Conservation (phyloP, 2,329 filamentous ascomycete genomes). For the Ascochyta viciae-villosae region DNA sequence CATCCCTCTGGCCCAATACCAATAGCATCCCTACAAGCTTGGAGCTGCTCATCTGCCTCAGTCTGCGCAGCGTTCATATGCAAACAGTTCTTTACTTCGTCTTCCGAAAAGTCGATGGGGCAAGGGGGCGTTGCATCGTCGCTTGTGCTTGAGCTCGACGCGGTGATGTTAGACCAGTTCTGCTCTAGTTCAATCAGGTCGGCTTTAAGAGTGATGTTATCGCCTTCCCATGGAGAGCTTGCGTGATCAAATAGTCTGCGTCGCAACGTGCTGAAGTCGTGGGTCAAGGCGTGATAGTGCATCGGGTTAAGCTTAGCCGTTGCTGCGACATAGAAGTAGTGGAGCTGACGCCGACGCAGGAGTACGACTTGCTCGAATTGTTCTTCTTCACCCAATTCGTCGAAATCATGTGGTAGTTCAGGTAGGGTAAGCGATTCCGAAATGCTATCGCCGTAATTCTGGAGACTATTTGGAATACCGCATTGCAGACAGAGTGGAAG, state of each 20-base stretch:
- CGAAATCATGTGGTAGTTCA: conserved; percentile 32
- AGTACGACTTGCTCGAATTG: conserved; percentile 36
- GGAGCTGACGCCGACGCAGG: conserved; percentile 37
- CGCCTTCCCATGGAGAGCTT: conserved; percentile 39
- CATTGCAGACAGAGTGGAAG: conserved; percentile 49
- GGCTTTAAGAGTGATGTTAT: conserved; percentile 38
- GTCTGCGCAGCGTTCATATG: conserved; percentile 29
- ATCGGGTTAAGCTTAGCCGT: conserved; percentile 33
- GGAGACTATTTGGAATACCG: conserved; percentile 49
- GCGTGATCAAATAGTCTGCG: conserved; percentile 37
- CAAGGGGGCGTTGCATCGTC: conserved; percentile 21
- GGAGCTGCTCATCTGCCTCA: conserved; percentile 35
- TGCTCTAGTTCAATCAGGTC: conserved; percentile 29
- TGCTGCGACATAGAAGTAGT: conserved; percentile 39
- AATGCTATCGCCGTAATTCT: conserved; percentile 50
- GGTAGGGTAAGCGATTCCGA: conserved; percentile 33
- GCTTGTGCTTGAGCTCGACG: conserved; percentile 5
- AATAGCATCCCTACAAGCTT: conserved; percentile 30
- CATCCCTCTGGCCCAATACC: conserved; percentile 38
- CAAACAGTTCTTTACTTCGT: conserved; percentile 28
- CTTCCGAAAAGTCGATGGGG: conserved; percentile 30
- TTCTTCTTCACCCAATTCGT: conserved; percentile 28
- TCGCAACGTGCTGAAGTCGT: conserved; percentile 29
- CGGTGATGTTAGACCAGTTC: conserved; percentile 29
- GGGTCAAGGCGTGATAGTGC: conserved; percentile 35